Evolutionary conservation across 768 basidiomycete genomes (phyloP).

Genomic region (Sporobolomyces phaffii): DNA sequence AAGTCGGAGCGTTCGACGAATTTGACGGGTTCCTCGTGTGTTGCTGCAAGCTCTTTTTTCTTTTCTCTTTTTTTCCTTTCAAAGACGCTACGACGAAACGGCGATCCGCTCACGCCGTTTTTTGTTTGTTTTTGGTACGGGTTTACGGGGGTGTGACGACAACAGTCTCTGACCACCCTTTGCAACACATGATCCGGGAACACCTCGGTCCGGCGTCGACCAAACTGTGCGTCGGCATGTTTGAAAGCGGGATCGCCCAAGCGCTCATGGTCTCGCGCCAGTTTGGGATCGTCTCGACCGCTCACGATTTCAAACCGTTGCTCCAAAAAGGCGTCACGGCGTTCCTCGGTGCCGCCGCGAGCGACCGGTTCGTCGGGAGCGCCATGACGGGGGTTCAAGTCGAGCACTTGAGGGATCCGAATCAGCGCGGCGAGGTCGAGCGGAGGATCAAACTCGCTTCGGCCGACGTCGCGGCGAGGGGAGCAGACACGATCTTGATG

Average conservation of each 20-base stretch:
- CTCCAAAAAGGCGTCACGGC: constrained; percentile 29
- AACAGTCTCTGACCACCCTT: constrained; percentile 40
- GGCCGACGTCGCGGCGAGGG: constrained; percentile 19
- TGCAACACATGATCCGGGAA: constrained; percentile 40
- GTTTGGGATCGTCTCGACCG: constrained; percentile 38
- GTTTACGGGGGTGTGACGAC: too few species aligned
- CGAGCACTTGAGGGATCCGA: constrained; percentile 20
- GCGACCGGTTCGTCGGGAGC: constrained; percentile 32
- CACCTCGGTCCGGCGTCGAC: constrained; percentile 33
- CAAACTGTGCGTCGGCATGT: constrained; percentile 37
- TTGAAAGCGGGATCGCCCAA: constrained; percentile 32
- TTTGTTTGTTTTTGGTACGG: too few species aligned
- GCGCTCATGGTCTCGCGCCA: constrained; percentile 22
- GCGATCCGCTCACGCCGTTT: not conserved
- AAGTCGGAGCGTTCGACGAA: not conserved
- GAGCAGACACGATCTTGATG: constrained; percentile 34
- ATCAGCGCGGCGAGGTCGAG: constrained; percentile 25
- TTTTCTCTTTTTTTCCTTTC: not conserved
- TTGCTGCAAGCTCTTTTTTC: constrained; percentile 31
- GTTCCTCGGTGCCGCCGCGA: constrained; percentile 32
- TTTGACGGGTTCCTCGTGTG: constrained; percentile 39
- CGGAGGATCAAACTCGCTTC: constrained; percentile 24
- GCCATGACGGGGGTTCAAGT: constrained; percentile 31
- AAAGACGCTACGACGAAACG: too few species aligned
- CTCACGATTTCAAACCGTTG: constrained; percentile 32